Evolutionary conservation across 2,329 filamentous ascomycete genomes (phyloP).

Genomic region (Lachnellula occidentalis): DNA sequence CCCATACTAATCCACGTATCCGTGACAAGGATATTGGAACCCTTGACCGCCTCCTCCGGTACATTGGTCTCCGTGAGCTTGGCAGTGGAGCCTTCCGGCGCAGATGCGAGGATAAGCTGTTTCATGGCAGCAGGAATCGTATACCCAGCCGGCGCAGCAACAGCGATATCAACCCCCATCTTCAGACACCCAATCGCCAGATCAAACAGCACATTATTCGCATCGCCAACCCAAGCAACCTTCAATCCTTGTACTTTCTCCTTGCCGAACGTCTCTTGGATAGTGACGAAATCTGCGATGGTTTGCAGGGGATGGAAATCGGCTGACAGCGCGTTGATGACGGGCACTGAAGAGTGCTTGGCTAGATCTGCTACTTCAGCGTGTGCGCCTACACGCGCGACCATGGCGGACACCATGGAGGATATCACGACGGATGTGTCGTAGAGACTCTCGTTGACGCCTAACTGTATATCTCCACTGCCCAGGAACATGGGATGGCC

Average conservation of each 20-base stretch:
- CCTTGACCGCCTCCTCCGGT: constrained; percentile 77
- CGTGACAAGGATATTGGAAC: constrained; percentile 86
- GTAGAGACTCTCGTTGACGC: constrained; percentile 91
- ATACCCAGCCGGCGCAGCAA: constrained; percentile 83
- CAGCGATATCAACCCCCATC: constrained; percentile 77
- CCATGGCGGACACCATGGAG: constrained; percentile 83
- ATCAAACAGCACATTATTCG: constrained; percentile 95
- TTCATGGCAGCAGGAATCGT: constrained; percentile 73
- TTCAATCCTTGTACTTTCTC: constrained; percentile 48
- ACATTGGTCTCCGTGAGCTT: constrained; percentile 68
- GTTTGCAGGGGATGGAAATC: constrained; percentile 92
- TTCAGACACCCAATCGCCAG: constrained; percentile 83
- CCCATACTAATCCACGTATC: constrained; percentile 99
- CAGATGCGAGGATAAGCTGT: constrained; percentile 62
- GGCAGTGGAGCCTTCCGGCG: constrained; percentile 51
- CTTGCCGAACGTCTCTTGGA: constrained; percentile 64
- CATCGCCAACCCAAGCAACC: constrained; percentile 92
- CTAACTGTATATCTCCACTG: constrained; percentile 92
- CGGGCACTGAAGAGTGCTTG: constrained; percentile 68
- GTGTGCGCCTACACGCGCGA: constrained; percentile 72
- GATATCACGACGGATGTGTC: constrained; percentile 90
- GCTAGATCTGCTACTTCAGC: constrained; percentile 68
- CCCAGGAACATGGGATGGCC: constrained; percentile 96
- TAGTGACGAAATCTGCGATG: constrained; percentile 88
- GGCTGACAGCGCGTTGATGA: constrained; percentile 84